Base-by-base conservation (phyloP, 345 rosid genomes). In the Brassica nigra region DNA sequence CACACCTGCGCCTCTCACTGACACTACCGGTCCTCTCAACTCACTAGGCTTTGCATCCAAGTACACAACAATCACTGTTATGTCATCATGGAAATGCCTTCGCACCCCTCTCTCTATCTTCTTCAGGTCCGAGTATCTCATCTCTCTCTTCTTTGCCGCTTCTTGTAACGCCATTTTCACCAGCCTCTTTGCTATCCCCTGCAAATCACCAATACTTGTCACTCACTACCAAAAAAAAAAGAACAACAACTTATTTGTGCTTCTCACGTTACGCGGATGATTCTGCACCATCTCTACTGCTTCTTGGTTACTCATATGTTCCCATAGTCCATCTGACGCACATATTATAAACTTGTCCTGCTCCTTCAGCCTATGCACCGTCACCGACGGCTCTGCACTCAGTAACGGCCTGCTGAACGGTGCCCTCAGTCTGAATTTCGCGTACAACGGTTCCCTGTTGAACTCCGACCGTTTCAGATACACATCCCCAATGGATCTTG, bases 111-210 rank as follows among this genome's bases (percentile, higher is more conserved):
- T 91, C 82, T 94, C 97, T 3, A 94, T 94, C 91, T 89, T 91
- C 82, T 92, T 94, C 87, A 94, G 80, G 88, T 94, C 99, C 0
- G 99, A 91, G 85, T 92, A 90, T 62, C 99, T 87, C 97, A 94
- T 91, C 80, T 92, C 97, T 77, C 99, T 79, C 87, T 94, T 94
- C 87, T 89, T 92, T 1, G 98, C 97, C 3, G 97, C 98, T 84
- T 87, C 95, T 78, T 89, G 95, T 3, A 92, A 79, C 36, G 97
- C 98, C 11, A 84, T 85, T 86, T 94, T 91, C 79, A 92, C 94
- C 68, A 94, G 86, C 87, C 94, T 77, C 81, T 83, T 90, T 30
- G 97, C 95, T 59, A 85, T 83, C 52, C 98, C 97, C 98, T 94
- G 95, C 80, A 84, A 11, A 39, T 8, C 11, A 39, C 16, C 15